phyloP scores from a whole-genome alignment of 441 rosid species.

The Jatropha multifida region DNA sequence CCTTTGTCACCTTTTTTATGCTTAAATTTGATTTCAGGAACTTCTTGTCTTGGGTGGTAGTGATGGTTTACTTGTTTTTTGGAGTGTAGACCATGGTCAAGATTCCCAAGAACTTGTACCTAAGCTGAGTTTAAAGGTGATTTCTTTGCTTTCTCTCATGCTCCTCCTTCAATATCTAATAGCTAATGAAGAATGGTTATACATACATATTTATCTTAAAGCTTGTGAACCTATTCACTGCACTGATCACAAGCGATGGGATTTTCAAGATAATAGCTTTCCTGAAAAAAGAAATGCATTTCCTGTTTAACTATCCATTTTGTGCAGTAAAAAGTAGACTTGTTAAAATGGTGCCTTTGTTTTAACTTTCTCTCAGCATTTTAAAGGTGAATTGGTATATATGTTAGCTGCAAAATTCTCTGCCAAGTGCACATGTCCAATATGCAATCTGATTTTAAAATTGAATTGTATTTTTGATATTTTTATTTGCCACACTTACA shows the following conservation, averaged over 20 bases:
- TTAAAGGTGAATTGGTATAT: background rate
- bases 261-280: background rate
- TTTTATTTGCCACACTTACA: slow-evolving; percentile 32
- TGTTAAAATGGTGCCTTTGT: background rate
- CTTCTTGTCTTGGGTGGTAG: slow-evolving; percentile 97
- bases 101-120: slow-evolving; percentile 99
- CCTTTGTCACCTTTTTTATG: slow-evolving; percentile 12
- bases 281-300: background rate
- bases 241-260: background rate
- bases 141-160: background rate
- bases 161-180: slow-evolving; percentile 1
- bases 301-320: background rate
- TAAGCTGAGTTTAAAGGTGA: slow-evolving; percentile 84
- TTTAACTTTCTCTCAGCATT: background rate
- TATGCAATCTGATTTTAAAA: slow-evolving; percentile 2
- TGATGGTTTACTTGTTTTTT: slow-evolving; percentile 90
- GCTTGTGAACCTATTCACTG: background rate
- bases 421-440: background rate
- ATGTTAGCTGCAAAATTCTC: background rate
- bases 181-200: slow-evolving; percentile 2
- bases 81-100: slow-evolving; percentile 96
- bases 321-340: background rate
- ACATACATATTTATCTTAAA: slow-evolving; percentile 2
- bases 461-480: slow-evolving; percentile 8
- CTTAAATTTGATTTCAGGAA: slow-evolving; percentile 50